Base-by-base conservation (phyloP, 2,329 filamentous ascomycete species). In the Fusarium foetens region DNA sequence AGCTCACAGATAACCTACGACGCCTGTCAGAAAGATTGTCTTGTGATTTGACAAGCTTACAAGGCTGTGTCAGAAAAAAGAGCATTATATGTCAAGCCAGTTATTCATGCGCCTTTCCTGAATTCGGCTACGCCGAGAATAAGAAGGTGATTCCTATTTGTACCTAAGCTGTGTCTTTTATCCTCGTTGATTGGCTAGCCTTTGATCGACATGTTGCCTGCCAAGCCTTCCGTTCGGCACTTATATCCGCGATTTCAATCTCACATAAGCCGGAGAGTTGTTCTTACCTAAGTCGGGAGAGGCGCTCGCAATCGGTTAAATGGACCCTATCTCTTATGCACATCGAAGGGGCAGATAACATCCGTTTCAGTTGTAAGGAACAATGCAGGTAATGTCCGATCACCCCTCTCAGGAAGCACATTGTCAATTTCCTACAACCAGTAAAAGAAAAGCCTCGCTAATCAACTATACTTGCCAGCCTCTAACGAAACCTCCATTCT, bases 401-500 rank as follows among this genome's bases (percentile, higher is more conserved):
- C 41, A 25, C 16, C 16, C 0, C 2, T 17, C 23, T 43, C 6
- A 17, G 23, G 16, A 19, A 25, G 5, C 16, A 21, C 4, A 21
- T 7, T 13, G 5, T 1, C 0, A 43, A 8, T 12, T 3, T 25
- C 0, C 7, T 8, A 25, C 16, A 25, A 0, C 23, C 23, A 27
- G 23, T 14, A 6, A 8, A 0, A 3, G 2, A 27, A 21, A 29
- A 1, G 2, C 13, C 3, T n/a, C 5, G 2, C 4, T n/a, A 7
- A 4, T 6, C 0, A 16, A 6, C 3, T n/a, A n/a, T 12, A 2
- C 9, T 31, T 2, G 0, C 9, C 1, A 11, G 11, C 14, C 9
- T n/a, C 0, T 29, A 0, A 16, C 8, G 0, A 3, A 8, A 11
- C 21, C 27, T n/a, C 0, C 0, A 0, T 46, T 5, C 6, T 10